Percentiles rank a stretch among this genome's conserved stretches.
Evolutionary conservation across 2,329 filamentous ascomycete species (phyloP).

Genomic region (Metarhizium sp.): DNA sequence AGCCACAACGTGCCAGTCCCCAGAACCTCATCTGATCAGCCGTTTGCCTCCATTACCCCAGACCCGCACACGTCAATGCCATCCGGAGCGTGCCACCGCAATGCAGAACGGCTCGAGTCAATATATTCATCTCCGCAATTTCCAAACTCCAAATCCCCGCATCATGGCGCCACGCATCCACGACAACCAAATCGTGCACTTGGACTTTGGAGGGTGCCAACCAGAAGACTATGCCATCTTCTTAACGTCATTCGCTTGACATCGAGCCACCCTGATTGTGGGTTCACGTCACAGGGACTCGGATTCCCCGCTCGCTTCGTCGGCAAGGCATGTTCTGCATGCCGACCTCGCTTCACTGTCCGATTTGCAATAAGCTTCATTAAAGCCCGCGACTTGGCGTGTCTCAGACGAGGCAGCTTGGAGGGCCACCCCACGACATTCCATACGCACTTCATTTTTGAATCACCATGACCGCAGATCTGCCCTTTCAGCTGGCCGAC

Average conservation of each 20-base stretch:
- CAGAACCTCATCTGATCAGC: slow-evolving; percentile 5
- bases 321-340: not conserved
- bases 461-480: slow-evolving; percentile 2
- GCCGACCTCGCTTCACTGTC: too few relatives aligned
- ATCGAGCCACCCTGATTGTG: not conserved
- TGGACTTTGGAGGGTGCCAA: too few relatives aligned
- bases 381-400: not conserved
- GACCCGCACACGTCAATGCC: not conserved
- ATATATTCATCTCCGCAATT: not conserved
- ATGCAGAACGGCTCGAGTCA: too few relatives aligned
- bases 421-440: not conserved
- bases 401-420: not conserved
- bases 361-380: not conserved
- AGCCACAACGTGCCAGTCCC: not conserved
- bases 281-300: not conserved
- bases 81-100: slow-evolving; percentile 7
- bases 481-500: slow-evolving; percentile 36
- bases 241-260: too few relatives aligned
- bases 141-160: not conserved
- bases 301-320: not conserved
- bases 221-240: too few relatives aligned
- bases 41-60: not conserved
- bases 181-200: too few relatives aligned
- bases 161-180: not conserved
- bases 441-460: not conserved